These are phyloP conservation scores for Dothideomycetidae sp. DNA, from an alignment of 2,329 filamentous ascomycete species.

Conservation along the genomic window DNA sequence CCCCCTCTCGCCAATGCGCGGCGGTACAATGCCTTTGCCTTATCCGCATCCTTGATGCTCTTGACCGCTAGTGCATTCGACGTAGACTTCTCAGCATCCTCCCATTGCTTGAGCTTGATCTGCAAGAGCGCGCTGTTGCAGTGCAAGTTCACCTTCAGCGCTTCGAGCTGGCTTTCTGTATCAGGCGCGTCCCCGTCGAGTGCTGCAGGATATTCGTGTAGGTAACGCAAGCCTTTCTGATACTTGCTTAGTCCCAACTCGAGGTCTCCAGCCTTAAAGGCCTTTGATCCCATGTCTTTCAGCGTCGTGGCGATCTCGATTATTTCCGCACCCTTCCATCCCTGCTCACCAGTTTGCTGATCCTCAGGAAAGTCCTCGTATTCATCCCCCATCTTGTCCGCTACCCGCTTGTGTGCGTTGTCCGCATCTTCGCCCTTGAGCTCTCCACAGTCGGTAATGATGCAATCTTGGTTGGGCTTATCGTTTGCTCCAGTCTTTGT, in stretches of 20 bases:
- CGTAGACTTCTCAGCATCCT: constrained; percentile 56
- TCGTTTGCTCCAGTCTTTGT: constrained; percentile 58
- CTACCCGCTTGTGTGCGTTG: constrained; percentile 49
- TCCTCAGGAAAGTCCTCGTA: constrained; percentile 97
- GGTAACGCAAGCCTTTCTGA: constrained; percentile 78
- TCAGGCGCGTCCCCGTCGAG: constrained; percentile 55
- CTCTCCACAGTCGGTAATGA: constrained; percentile 73
- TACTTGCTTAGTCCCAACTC: constrained; percentile 73
- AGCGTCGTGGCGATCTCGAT: constrained; percentile 69
- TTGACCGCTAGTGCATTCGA: constrained; percentile 56
- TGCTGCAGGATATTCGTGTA: constrained; percentile 66
- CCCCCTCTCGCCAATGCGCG: constrained; percentile 61
- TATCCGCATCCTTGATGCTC: constrained; percentile 55
- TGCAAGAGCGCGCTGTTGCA: constrained; percentile 78
- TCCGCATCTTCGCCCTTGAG: constrained; percentile 57
- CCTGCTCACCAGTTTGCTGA: constrained; percentile 38
- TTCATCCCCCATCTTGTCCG: constrained; percentile 72
- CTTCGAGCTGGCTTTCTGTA: constrained; percentile 50
- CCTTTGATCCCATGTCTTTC: constrained; percentile 84
- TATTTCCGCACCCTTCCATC: constrained; percentile 52
- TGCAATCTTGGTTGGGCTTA: constrained; percentile 59
- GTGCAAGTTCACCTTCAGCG: constrained; percentile 72
- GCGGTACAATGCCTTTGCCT: constrained; percentile 79
- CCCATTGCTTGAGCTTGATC: constrained; percentile 61
- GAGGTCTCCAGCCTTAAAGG: constrained; percentile 69